Conservation (phyloP, 2,329 filamentous ascomycete genomes). For the Pestalotiopsis sp. region DNA sequence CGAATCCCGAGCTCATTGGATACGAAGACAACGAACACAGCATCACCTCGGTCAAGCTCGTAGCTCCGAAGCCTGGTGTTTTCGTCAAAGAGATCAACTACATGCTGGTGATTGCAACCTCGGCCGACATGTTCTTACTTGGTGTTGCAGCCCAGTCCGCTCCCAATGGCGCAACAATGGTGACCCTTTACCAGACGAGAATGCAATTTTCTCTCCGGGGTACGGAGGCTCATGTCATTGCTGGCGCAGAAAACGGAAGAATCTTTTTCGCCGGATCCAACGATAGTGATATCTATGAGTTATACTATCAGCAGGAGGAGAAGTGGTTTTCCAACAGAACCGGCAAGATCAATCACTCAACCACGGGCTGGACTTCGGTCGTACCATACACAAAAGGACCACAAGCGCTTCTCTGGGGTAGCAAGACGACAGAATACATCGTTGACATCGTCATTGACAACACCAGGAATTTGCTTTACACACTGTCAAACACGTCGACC, state of each 20-base stretch:
- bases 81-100: constrained; percentile 87
- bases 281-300: constrained; percentile 88
- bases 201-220: constrained; percentile 81
- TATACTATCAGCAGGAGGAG: constrained; percentile 96
- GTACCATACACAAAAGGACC: constrained; percentile 51
- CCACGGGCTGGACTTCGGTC: constrained; percentile 69
- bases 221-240: constrained; percentile 76
- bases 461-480: constrained; percentile 85
- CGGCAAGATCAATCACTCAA: constrained; percentile 86
- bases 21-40: constrained; percentile 87
- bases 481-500: constrained; percentile 83
- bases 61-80: constrained; percentile 82
- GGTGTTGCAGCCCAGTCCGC: constrained; percentile 73
- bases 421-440: constrained; percentile 64
- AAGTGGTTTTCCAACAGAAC: constrained; percentile 92
- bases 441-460: constrained; percentile 86
- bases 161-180: constrained; percentile 69
- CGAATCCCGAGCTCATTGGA: constrained; percentile 88
- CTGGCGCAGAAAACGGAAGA: constrained; percentile 80
- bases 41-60: constrained; percentile 89
- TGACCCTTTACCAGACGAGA: constrained; percentile 85
- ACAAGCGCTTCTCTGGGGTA: constrained; percentile 50
- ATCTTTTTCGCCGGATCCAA: constrained; percentile 87
- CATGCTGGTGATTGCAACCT: constrained; percentile 86
- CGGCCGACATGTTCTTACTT: constrained; percentile 82